A percentile compares a stretch with the other conserved stretches of the same genome.
Conservation (phyloP, 139 green algal species). For the Chlamydomonas schloesseri region DNA sequence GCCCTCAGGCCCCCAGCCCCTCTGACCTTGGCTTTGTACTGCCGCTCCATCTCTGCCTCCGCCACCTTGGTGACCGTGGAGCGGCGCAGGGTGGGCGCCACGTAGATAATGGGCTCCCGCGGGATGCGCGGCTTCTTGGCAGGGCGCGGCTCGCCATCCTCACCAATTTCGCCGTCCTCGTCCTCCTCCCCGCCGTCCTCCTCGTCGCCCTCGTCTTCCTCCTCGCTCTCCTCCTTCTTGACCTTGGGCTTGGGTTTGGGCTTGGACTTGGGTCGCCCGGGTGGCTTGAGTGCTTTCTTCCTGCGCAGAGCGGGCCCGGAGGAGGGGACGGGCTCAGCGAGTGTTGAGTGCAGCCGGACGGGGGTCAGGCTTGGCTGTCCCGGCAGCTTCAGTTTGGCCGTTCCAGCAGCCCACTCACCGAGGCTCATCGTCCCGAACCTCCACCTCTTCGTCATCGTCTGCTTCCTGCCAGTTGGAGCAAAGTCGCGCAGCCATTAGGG, state of each 20-base stretch:
- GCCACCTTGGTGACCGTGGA: slow-evolving; percentile 48
- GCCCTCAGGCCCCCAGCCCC: too few relatives aligned
- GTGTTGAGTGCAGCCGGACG: too few relatives aligned
- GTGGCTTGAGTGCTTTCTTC: slow-evolving; percentile 35
- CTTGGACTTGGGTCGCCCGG: slow-evolving; percentile 18
- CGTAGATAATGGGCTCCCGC: slow-evolving; percentile 36
- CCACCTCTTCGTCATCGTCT: slow-evolving; percentile 14
- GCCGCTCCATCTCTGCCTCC: slow-evolving; percentile 27
- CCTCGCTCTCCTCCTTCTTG: not conserved
- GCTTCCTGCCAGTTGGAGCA: not conserved
- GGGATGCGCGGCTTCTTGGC: not conserved
- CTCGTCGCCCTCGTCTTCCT: not conserved
- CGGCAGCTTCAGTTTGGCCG: too few relatives aligned
- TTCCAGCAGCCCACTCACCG: not conserved
- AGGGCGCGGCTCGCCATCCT: not conserved
- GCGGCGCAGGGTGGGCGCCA: slow-evolving; percentile 51
- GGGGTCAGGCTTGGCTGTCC: too few relatives aligned
- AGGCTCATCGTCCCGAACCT: slow-evolving; percentile 19
- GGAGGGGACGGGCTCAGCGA: too few relatives aligned
- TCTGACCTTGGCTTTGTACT: slow-evolving; percentile 35
- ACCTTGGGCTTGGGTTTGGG: slow-evolving; percentile 8
- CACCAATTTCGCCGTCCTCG: slow-evolving; percentile 35
- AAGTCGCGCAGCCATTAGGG: too few relatives aligned
- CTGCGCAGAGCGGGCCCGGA: not conserved
- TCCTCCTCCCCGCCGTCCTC: slow-evolving; percentile 41